Evolutionary conservation across 2,329 filamentous ascomycete genomes (phyloP).

Genomic region (Mycosphaerella sp.): DNA sequence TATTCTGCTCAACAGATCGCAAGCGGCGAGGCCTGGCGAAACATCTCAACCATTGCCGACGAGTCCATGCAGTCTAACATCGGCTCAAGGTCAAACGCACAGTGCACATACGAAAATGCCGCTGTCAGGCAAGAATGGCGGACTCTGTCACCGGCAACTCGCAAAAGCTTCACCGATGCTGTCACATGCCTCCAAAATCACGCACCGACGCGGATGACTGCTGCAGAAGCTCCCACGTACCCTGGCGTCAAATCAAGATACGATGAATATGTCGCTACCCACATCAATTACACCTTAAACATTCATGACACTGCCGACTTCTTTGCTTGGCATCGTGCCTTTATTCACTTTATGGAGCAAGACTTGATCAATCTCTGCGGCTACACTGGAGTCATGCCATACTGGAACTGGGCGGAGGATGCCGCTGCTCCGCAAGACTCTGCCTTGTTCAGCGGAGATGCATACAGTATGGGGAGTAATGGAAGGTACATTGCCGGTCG

Average conservation of each 20-base stretch:
- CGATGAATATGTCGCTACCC: slow-evolving; percentile 31
- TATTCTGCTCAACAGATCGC: slow-evolving; percentile 26
- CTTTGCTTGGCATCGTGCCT: slow-evolving; percentile 40
- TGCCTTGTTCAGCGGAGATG: slow-evolving; percentile 51
- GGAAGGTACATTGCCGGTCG: slow-evolving; percentile 27
- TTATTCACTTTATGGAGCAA: slow-evolving; percentile 41
- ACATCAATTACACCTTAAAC: slow-evolving; percentile 32
- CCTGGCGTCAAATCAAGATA: slow-evolving; percentile 29
- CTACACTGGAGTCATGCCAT: slow-evolving; percentile 36
- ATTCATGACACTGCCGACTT: slow-evolving; percentile 32
- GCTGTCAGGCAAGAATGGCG: slow-evolving; percentile 28
- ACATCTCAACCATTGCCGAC: slow-evolving; percentile 26
- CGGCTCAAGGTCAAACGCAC: slow-evolving; percentile 15
- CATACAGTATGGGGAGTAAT: slow-evolving; percentile 36
- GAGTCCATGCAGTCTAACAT: slow-evolving; percentile 28
- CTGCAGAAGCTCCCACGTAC: slow-evolving; percentile 21
- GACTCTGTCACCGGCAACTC: slow-evolving; percentile 22
- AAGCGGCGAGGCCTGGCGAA: slow-evolving; percentile 28
- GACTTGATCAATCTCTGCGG: slow-evolving; percentile 39
- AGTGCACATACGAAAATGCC: slow-evolving; percentile 30
- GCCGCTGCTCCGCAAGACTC: slow-evolving; percentile 34
- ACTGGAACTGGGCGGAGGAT: slow-evolving; percentile 32
- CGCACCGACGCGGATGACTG: slow-evolving; percentile 27
- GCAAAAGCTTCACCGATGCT: slow-evolving; percentile 31
- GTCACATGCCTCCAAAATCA: slow-evolving; percentile 28